Conservation (phyloP, 371 early-diverging fungal species). For the Haplosporangium sp. region DNA sequence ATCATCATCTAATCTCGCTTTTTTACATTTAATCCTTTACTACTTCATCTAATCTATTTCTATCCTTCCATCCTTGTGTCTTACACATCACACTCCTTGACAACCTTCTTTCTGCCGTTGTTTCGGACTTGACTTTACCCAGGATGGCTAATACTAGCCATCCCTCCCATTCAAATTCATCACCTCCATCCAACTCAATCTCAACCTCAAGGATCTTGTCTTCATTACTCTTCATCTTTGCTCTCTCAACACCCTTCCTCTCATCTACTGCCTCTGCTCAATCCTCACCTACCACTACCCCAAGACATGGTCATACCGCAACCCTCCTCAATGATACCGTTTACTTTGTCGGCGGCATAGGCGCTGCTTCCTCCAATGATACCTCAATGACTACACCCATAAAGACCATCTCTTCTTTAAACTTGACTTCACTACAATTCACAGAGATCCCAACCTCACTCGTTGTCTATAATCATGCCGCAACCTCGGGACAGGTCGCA, state of each 20-base stretch:
- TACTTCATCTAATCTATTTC: background rate
- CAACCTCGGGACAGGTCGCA: constrained; percentile 2
- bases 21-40: background rate
- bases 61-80: background rate
- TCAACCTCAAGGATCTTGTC: background rate
- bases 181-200: background rate
- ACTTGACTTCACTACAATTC: constrained; percentile 19
- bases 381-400: background rate
- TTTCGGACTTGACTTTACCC: background rate
- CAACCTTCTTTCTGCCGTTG: background rate
- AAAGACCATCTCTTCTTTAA: constrained; percentile 20
- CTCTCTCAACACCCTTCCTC: constrained; percentile 6
- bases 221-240: background rate
- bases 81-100: background rate
- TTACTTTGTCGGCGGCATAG: constrained; percentile 42
- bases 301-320: constrained; percentile 24
- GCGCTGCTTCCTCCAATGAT: background rate
- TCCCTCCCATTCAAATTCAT: too few relatives aligned
- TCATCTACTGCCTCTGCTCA: background rate
- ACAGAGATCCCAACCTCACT: constrained; percentile 7
- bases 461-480: constrained; percentile 29
- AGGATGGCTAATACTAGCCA: constrained; percentile 4
- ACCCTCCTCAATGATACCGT: constrained; percentile 23
- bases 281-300: constrained; percentile 1
- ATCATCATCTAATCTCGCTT: background rate